Evolutionary conservation across 306 rosid species (phyloP), one percentile per base, ranked within the genome.

Genomic region (Pueraria montana): DNA sequence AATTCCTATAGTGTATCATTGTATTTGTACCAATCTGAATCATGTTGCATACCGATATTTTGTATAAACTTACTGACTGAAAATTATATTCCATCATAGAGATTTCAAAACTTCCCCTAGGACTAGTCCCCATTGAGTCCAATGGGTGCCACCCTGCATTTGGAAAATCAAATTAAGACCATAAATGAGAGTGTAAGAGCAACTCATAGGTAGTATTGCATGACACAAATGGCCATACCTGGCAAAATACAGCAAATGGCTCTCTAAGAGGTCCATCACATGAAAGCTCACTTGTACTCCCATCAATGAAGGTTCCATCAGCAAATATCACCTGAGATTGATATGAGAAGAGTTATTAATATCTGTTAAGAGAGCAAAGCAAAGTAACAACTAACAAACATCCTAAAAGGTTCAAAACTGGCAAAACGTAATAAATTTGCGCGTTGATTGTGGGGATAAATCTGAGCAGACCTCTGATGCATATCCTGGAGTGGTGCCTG

Each of bases 211-310:
- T 23, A 76, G 78, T 46, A 48, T 27, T 48, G 55, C 17, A 66
- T 20, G 38, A 59, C 48, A 43, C 17, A 45, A 48, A 84, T 13
- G 21, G 46, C 73, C 46, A 4, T 66, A 90, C 98, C 90, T 95
- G 98, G 88, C 98, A 95, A 80, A 90, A 95, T 72, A 95, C 98
- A 71, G 98, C 86, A 84, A 86, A 95, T 56, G 98, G 95, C 43
- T 91, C 97, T 77, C 98, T 88, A 24, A 95, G 88, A 14, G 98
- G 98, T 76, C 98, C 98, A 86, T 95, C 98, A 8, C 98, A 95
- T 50, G 98, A 95, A 83, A 95, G 97, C 89, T 95, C 98, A 87
- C 98, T 93, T 34, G 98, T 95, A 83, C 98, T 95, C 32, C 98
- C 98, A 77, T 95, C 97, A 50, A 93, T 87, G 83, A 95, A 95